A percentile compares a stretch with the other conserved stretches of the same genome.
These are phyloP conservation scores for Boletus austroedulis DNA, from an alignment of 1,284 basidiomycete genomes.

Conservation along the genomic window DNA sequence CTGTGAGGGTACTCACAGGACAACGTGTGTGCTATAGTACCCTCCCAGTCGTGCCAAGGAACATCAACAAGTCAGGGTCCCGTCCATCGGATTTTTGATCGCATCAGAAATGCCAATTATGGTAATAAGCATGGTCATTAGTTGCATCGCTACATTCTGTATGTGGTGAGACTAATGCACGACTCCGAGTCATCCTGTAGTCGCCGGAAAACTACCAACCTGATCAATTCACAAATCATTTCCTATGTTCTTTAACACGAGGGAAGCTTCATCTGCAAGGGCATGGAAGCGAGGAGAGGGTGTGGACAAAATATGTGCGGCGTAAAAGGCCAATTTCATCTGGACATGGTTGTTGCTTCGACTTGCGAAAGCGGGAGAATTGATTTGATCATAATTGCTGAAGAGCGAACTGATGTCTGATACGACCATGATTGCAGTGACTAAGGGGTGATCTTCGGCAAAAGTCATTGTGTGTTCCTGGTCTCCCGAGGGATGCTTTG, in stretches of 20 bases:
- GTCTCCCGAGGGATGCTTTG: conserved; percentile 9
- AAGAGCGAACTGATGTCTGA: conserved; percentile 32
- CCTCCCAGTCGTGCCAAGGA: conserved; percentile 22
- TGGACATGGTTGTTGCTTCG: conserved; percentile 10
- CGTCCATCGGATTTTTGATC: neutral
- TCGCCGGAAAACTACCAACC: conserved; percentile 1
- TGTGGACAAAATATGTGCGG: conserved; percentile 40
- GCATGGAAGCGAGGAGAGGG: conserved; percentile 36
- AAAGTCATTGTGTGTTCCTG: neutral
- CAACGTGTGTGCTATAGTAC: conserved; percentile 8
- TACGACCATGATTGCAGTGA: conserved; percentile 22
- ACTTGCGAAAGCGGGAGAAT: neutral
- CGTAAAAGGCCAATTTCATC: conserved; percentile 40
- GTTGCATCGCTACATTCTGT: neutral
- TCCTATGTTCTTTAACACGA: conserved; percentile 23
- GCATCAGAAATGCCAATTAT: no score
- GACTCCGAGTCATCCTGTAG: neutral
- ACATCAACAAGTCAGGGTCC: neutral
- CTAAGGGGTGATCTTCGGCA: conserved; percentile 21
- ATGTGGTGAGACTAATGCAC: neutral
- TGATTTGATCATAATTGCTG: neutral
- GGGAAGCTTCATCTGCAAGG: conserved; percentile 43
- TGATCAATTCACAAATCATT: neutral
- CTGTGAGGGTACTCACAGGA: conserved; percentile 29
- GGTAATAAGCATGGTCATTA: no score